phyloP scores from a whole-genome alignment of 441 rosid species.

The Biscutella laevigata region DNA sequence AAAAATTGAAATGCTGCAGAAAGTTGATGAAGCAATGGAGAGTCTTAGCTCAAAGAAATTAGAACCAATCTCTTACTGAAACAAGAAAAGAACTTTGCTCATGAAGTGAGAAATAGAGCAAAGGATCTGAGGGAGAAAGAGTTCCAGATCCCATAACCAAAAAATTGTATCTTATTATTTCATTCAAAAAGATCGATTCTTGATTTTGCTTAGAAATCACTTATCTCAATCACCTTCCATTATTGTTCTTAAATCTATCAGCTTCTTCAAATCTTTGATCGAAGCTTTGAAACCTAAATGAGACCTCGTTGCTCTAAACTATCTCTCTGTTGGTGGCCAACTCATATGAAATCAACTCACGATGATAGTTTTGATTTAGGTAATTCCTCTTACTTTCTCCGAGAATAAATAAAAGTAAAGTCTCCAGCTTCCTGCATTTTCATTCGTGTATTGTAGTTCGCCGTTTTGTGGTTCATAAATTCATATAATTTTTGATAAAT shows the following conservation, averaged over 20 bases:
- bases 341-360: slow-evolving; percentile 56
- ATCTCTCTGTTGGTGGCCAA: slow-evolving; percentile 83
- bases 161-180: too few species aligned
- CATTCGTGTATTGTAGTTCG: not conserved
- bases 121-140: slow-evolving; percentile 61
- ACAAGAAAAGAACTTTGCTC: slow-evolving; percentile 45
- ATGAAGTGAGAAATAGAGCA: slow-evolving; percentile 53
- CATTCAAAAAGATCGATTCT: too few species aligned
- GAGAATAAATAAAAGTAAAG: slow-evolving; percentile 14
- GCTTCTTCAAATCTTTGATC: slow-evolving; percentile 15
- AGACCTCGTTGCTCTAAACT: slow-evolving; percentile 89
- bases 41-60: slow-evolving; percentile 24
- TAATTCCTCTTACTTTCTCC: slow-evolving; percentile 18
- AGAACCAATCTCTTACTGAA: slow-evolving; percentile 15
- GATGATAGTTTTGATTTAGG: slow-evolving; percentile 68
- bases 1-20: too few species aligned
- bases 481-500: too few species aligned
- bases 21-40: too few species aligned
- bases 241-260: slow-evolving; percentile 14
- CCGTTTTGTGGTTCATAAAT: too few species aligned
- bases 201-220: too few species aligned
- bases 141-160: slow-evolving; percentile 46
- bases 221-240: too few species aligned
- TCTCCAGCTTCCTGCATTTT: slow-evolving; percentile 8
- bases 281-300: slow-evolving; percentile 34